Conservation (phyloP, 345 rosid species). For the Cardiospermum halicacabum region DNA sequence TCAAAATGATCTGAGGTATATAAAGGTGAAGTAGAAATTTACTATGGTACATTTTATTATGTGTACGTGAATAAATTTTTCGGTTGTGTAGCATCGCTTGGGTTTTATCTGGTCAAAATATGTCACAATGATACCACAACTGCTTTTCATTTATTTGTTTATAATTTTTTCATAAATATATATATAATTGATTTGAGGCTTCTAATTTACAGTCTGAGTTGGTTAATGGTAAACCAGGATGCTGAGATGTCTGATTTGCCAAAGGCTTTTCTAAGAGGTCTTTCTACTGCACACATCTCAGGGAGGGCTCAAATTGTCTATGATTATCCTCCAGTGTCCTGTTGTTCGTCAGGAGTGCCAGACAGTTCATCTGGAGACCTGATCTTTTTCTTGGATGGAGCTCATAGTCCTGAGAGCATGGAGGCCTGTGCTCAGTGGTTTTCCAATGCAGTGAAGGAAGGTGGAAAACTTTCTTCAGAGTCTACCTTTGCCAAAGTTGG, state of each 20-base stretch:
- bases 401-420: conserved; percentile 98
- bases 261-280: conserved; percentile 63
- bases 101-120: background rate
- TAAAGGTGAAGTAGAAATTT: background rate
- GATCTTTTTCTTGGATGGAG: conserved; percentile 90
- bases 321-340: conserved; percentile 39
- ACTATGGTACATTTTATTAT: background rate
- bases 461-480: conserved; percentile 20
- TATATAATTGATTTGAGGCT: conserved; percentile 2
- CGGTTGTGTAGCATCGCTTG: background rate
- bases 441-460: conserved; percentile 46
- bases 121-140: background rate
- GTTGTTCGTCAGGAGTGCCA: conserved; percentile 22
- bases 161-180: no score
- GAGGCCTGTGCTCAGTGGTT: conserved; percentile 91
- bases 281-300: conserved; percentile 63
- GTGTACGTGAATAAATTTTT: no score
- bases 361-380: conserved; percentile 50
- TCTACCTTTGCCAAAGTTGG: conserved; percentile 19
- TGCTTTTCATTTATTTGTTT: no score
- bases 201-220: conserved; percentile 14
- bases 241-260: conserved; percentile 42
- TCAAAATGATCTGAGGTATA: background rate
- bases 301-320: conserved; percentile 82
- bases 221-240: conserved; percentile 31